A percentile compares a stretch with the other conserved stretches of the same genome.
phyloP scores from a whole-genome alignment of 2,329 filamentous ascomycete species.

The Epichloe glyceriae region DNA sequence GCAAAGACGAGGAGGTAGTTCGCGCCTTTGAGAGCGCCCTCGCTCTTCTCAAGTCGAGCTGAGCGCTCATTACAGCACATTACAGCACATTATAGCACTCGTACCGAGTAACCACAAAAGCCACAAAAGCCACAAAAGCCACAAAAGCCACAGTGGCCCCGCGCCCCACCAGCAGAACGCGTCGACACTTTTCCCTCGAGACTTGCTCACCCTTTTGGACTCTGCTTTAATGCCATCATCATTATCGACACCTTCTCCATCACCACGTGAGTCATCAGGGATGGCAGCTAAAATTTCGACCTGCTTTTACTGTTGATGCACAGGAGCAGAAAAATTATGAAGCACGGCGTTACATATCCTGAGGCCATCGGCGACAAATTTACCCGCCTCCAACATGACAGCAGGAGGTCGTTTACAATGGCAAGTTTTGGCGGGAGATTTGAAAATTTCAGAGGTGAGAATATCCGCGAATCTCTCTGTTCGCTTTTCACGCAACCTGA shows the following conservation, averaged over 20 bases:
- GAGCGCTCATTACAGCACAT: slow-evolving; percentile 1
- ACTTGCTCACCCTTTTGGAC: background rate
- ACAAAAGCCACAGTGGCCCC: background rate
- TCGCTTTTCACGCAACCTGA: background rate
- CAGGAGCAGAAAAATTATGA: background rate
- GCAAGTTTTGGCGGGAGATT: background rate
- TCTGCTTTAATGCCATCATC: background rate
- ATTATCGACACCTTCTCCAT: background rate
- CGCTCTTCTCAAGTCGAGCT: slow-evolving; percentile 33
- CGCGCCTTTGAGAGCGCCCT: slow-evolving; percentile 50
- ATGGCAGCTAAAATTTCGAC: background rate
- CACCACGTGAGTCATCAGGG: background rate
- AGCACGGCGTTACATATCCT: background rate
- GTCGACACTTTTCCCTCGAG: background rate
- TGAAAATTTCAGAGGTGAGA: slow-evolving; percentile 3
- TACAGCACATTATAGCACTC: no score
- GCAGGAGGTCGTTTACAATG: background rate
- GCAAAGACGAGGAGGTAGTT: slow-evolving; percentile 39
- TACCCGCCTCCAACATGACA: background rate
- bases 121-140: no score
- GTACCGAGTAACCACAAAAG: no score
- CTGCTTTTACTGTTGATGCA: background rate
- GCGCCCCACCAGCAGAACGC: background rate
- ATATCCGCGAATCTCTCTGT: background rate
- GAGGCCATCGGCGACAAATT: background rate